phyloP scores from a whole-genome alignment of 2,329 filamentous ascomycete species.

The Alternaria rosae region DNA sequence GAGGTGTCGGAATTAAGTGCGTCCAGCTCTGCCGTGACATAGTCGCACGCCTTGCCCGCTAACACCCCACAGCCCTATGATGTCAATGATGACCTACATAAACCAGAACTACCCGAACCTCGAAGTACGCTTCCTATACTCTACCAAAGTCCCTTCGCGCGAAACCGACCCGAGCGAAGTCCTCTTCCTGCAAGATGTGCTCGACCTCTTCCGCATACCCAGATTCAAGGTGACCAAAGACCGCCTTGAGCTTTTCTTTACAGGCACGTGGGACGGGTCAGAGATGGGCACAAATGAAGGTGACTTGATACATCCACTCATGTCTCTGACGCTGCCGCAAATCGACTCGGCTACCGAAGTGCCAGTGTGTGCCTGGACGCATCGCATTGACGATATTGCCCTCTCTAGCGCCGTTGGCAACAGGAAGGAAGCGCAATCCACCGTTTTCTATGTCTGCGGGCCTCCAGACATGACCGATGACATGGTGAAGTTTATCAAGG shows the following conservation, averaged over 20 bases:
- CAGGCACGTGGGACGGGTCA: constrained; percentile 41
- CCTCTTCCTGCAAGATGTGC: constrained; percentile 47
- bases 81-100: constrained; percentile 74
- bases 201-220: constrained; percentile 41
- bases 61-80: constrained; percentile 64
- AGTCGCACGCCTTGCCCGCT: constrained; percentile 11
- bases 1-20: constrained; percentile 82
- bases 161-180: constrained; percentile 41
- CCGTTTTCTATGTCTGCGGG: constrained; percentile 59
- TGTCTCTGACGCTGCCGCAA: constrained; percentile 42
- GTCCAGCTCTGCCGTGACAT: constrained; percentile 23
- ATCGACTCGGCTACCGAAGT: constrained; percentile 40
- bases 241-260: constrained; percentile 48
- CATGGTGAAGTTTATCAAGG: constrained; percentile 51
- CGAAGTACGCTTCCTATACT: constrained; percentile 69
- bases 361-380: constrained; percentile 41
- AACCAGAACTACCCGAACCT: constrained; percentile 53
- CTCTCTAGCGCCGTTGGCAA: constrained; percentile 51
- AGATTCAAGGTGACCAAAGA: constrained; percentile 36
- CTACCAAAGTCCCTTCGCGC: constrained; percentile 54
- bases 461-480: constrained; percentile 59
- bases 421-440: constrained; percentile 44
- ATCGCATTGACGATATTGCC: constrained; percentile 48
- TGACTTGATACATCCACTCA: constrained; percentile 41
- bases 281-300: constrained; percentile 33